Evolutionary conservation across 441 rosid genomes (phyloP).

Genomic region (Heliophila coronopifolia): DNA sequence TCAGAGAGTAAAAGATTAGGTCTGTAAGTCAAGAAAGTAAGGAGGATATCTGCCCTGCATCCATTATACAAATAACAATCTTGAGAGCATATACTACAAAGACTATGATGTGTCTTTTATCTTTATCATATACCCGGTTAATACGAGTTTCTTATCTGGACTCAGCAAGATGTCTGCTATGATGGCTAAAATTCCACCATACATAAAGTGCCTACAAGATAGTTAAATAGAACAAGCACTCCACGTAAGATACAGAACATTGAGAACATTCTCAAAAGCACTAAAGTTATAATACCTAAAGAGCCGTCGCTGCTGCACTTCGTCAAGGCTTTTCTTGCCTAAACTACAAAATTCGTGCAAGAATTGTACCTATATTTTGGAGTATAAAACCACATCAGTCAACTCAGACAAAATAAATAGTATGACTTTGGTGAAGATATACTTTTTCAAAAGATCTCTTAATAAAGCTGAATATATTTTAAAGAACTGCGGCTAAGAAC

Average conservation of each 20-base stretch:
- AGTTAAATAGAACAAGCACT: no score
- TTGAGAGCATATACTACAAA: no score
- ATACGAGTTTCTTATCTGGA: slow-evolving; percentile 78
- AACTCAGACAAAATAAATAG: no score
- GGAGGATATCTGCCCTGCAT: slow-evolving; percentile 99
- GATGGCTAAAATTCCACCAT: slow-evolving; percentile 80
- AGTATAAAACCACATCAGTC: slow-evolving; percentile 28
- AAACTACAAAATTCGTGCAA: slow-evolving; percentile 93
- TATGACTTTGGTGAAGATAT: slow-evolving; percentile 2
- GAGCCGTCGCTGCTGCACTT: slow-evolving; percentile 90
- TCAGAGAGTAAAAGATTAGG: slow-evolving; percentile 91
- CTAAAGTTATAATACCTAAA: no score
- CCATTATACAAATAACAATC: slow-evolving; percentile 41
- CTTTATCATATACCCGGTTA: slow-evolving; percentile 77
- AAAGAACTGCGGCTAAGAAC: no score
- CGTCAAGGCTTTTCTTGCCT: slow-evolving; percentile 91
- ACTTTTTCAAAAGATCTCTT: no score
- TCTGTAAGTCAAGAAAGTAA: slow-evolving; percentile 90
- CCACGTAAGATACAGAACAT: slow-evolving; percentile 2
- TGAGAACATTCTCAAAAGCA: no score
- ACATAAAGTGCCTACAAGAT: slow-evolving; percentile 73
- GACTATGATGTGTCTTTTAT: no score
- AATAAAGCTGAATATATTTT: no score
- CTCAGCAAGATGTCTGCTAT: slow-evolving; percentile 78
- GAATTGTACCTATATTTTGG: slow-evolving; percentile 67